Conservation (phyloP, 2,329 filamentous ascomycete species). For the Colletotrichum theobromicola region DNA sequence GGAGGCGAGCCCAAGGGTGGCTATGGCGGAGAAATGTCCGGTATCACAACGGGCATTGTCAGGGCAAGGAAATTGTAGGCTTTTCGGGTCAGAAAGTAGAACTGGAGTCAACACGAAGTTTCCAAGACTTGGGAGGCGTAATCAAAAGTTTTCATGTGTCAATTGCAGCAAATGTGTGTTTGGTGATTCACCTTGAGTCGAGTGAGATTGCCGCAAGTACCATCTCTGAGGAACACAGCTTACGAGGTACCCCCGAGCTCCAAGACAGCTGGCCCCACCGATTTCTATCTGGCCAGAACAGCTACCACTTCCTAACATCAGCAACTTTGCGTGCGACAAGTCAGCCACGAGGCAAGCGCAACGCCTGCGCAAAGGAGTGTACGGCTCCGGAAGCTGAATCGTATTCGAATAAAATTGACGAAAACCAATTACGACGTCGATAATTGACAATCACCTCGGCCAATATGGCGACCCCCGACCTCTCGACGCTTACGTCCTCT, state of each 20-base stretch:
- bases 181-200: not conserved
- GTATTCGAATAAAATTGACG: not conserved
- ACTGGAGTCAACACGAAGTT: constrained; percentile 6
- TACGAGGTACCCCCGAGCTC: not conserved
- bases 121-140: not conserved
- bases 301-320: not conserved
- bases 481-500: constrained; percentile 53
- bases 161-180: not conserved
- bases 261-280: constrained; percentile 8
- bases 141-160: not conserved
- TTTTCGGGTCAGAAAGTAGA: constrained; percentile 16
- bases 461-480: constrained; percentile 43
- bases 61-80: constrained; percentile 88
- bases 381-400: not conserved
- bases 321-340: not conserved
- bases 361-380: not conserved
- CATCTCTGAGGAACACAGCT: no score
- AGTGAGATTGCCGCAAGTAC: not conserved
- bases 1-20: constrained; percentile 83
- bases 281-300: constrained; percentile 13
- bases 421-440: not conserved
- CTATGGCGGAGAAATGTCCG: constrained; percentile 90
- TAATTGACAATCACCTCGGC: not conserved
- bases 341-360: not conserved
- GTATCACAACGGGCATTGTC: constrained; percentile 92